Conservation (phyloP, 805 yeast species). For the Ogataea ganodermae region DNA sequence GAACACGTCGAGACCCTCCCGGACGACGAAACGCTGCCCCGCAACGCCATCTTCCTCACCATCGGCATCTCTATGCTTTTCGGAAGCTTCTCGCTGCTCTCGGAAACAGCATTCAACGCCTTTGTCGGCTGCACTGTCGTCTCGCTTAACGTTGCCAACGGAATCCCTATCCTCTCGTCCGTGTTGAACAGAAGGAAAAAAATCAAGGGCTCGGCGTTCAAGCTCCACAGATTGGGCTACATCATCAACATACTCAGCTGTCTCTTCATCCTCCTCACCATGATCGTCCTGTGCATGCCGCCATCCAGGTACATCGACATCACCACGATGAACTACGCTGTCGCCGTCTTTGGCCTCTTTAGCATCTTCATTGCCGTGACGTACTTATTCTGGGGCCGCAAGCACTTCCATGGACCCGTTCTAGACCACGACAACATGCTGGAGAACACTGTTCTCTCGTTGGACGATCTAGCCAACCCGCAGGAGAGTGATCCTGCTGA, state of each 20-base stretch:
- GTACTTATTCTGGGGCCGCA: conserved; percentile 62
- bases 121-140: conserved; percentile 83
- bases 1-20: conserved; percentile 57
- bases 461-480: conserved; percentile 1
- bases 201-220: conserved; percentile 67
- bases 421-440: conserved; percentile 36
- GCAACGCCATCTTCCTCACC: conserved; percentile 65
- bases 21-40: conserved; percentile 63
- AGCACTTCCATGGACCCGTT: conserved; percentile 64
- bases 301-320: conserved; percentile 58
- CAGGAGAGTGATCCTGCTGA: background rate
- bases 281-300: conserved; percentile 68
- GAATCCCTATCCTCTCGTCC: conserved; percentile 70
- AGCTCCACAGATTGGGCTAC: conserved; percentile 65
- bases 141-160: conserved; percentile 71
- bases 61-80: conserved; percentile 60
- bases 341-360: conserved; percentile 56
- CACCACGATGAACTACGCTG: conserved; percentile 62
- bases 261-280: conserved; percentile 59
- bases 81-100: conserved; percentile 66
- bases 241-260: conserved; percentile 59
- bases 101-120: conserved; percentile 77
- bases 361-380: conserved; percentile 49
- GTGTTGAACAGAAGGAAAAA: conserved; percentile 60
- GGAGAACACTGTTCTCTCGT: conserved; percentile 12